Evolutionary conservation across 2,329 filamentous ascomycete genomes (phyloP), one percentile per base, ranked within the genome.

Genomic region (Chaetomium strumarium): DNA sequence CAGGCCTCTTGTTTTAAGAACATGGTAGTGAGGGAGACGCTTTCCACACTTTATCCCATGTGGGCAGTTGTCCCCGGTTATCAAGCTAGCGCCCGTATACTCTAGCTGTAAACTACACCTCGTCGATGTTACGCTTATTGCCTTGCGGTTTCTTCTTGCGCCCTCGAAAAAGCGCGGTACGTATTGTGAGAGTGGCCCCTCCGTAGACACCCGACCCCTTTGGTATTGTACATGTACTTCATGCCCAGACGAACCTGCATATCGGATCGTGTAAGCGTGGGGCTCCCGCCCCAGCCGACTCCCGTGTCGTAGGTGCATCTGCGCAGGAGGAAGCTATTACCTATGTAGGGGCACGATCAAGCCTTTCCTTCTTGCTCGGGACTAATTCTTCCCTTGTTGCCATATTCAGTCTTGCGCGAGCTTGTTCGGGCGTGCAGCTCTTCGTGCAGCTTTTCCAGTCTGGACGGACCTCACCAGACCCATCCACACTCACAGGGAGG

Each of bases 251-350:
- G 45, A 52, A 38, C 45, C 52, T 57, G 55, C 55, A 56, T 45
- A 52, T 49, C 46, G 53, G 48, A 55, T 55, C 53, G 53, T 55
- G 49, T 53, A 48, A 47, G 50, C 56, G 53, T 48, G 53, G 51
- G 50, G 49, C 20, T 53, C 38, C 47, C 49, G 53, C 56, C 51
- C 33, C 52, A 48, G 46, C 51, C 42, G 41, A 38, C 19, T 30
- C 16, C 41, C 19, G 37, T 51, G 41, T 24, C 43, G 11, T 49
- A 42, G 34, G 37, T 41, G 30, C 34, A 41, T 42, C 46, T 37
- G 36, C 40, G 43, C 47, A 14, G n/a, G 11, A 12, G 4, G 34
- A 13, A 37, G 14, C 12, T n/a, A n/a, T n/a, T 6, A n/a, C 3
- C 34, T 16, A 8, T 8, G 11, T 16, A 8, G 2, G 11, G 13